phyloP scores from a whole-genome alignment of 2,329 filamentous ascomycete genomes.

The Xylaria multiplex region DNA sequence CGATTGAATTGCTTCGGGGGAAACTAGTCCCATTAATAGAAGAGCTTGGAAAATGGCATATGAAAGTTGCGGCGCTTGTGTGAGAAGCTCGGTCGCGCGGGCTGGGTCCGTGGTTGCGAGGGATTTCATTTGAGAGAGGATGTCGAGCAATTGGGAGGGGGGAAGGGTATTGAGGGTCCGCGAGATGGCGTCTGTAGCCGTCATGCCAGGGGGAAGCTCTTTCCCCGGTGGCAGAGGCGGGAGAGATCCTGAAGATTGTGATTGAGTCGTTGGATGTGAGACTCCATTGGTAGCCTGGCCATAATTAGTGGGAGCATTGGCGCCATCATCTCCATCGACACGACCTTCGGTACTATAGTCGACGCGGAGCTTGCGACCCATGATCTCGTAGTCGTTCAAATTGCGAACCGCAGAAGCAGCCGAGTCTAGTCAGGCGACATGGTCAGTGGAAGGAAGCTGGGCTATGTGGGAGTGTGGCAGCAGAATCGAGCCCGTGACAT shows the following conservation, averaged over 20 bases:
- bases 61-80: conserved; percentile 88
- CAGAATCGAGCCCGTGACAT: conserved; percentile 39
- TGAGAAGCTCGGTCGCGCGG: conserved; percentile 85
- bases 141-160: conserved; percentile 88
- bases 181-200: conserved; percentile 89
- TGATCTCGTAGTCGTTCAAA: conserved; percentile 93
- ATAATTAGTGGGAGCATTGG: conserved; percentile 36
- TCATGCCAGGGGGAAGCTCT: conserved; percentile 84
- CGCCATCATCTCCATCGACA: conserved; percentile 69
- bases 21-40: conserved; percentile 91
- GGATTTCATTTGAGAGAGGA: conserved; percentile 92
- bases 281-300: conserved; percentile 46
- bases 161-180: conserved; percentile 88
- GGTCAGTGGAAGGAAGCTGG: conserved; percentile 14
- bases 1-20: conserved; percentile 81
- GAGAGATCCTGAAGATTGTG: conserved; percentile 63
- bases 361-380: conserved; percentile 92
- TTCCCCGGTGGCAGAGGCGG: conserved; percentile 86
- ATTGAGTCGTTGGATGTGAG: conserved; percentile 49
- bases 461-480: not conserved
- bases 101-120: conserved; percentile 83
- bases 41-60: conserved; percentile 96
- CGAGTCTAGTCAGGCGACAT: conserved; percentile 61
- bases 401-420: conserved; percentile 95
- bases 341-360: conserved; percentile 96